Evolutionary conservation across 495 filamentous ascomycete species (phyloP), one percentile per base, ranked within the genome.

Genomic region (Hypoxylon rickii): DNA sequence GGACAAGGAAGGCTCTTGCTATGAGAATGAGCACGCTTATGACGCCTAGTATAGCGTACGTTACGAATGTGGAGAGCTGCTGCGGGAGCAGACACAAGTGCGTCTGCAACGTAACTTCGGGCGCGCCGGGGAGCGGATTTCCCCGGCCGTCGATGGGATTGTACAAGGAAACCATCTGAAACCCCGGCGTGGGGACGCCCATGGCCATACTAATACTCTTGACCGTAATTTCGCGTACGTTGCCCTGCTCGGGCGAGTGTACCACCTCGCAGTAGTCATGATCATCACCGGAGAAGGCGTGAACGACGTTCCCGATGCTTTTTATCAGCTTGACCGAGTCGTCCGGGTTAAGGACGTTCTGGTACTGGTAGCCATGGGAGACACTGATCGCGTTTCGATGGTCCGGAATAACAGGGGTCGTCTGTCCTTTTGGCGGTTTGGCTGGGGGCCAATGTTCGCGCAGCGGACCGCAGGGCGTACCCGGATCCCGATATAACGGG

Each of bases 251-350:
- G 7, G 77, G 82, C 51, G 85, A 79, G 67, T 99, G 95, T 1
- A 81, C 72, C 18, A 97, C 71, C 48, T 96, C 92, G 72, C 95
- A 99, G 73, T 97, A 96, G 70, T 99, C 95, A 71, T 99, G 95
- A 70, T 99, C 95, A 63, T 99, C 95, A 1, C 95, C 95, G 1
- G 91, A 96, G 67, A 97, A 97, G 33, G 90, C 86, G 44, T 92
- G 85, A 26, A 77, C 70, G 13, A 96, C 84, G 40, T 90, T 85
- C 15, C 90, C 89, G 21, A 90, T 78, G 42, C 83, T 85, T 16
- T 86, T 79, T 19, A 96, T 71, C 11, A 97, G 66, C 24, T 84
- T 81, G 12, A 83, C 77, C 2, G 92, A 93, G 48, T 96, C 82
- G 3, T 83, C 73, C 31, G 82, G 80, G 11, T 80, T 83, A 18